Evolutionary conservation across 2,329 filamentous ascomycete species (phyloP).

Genomic region (Calonectria hongkongensis): DNA sequence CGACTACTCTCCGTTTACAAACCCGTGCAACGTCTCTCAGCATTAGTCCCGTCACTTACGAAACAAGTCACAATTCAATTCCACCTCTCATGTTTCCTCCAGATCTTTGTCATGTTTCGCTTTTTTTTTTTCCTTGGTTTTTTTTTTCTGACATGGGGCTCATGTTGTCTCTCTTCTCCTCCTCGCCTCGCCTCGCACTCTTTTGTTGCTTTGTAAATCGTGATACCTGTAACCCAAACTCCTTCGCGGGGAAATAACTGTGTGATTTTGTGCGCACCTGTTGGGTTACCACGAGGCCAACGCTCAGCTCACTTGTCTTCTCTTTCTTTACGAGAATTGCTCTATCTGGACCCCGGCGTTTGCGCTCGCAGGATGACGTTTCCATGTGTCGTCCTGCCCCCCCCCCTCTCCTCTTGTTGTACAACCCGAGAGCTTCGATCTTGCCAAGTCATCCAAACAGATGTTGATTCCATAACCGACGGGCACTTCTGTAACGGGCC

Average conservation of each 20-base stretch:
- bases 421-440: conserved; percentile 13
- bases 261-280: background rate
- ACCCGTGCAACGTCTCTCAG: conserved; percentile 52
- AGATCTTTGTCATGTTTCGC: conserved; percentile 18
- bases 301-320: background rate
- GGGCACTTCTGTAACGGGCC: conserved; percentile 10
- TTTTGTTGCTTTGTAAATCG: background rate
- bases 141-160: background rate
- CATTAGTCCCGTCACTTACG: conserved; percentile 50
- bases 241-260: conserved; percentile 3
- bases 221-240: conserved; percentile 16
- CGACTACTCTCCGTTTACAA: conserved; percentile 46
- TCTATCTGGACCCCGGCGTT: conserved; percentile 47
- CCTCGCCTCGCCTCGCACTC: background rate
- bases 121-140: background rate
- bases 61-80: conserved; percentile 9
- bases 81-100: background rate
- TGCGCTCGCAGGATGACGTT: conserved; percentile 40
- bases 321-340: conserved; percentile 13
- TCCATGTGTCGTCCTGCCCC: background rate
- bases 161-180: background rate
- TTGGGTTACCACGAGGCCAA: conserved; percentile 16
- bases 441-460: background rate
- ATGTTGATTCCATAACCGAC: conserved; percentile 12
- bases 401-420: background rate